Conservation (phyloP, 2,329 filamentous ascomycete species). For the Lachnellula subtilissima region DNA sequence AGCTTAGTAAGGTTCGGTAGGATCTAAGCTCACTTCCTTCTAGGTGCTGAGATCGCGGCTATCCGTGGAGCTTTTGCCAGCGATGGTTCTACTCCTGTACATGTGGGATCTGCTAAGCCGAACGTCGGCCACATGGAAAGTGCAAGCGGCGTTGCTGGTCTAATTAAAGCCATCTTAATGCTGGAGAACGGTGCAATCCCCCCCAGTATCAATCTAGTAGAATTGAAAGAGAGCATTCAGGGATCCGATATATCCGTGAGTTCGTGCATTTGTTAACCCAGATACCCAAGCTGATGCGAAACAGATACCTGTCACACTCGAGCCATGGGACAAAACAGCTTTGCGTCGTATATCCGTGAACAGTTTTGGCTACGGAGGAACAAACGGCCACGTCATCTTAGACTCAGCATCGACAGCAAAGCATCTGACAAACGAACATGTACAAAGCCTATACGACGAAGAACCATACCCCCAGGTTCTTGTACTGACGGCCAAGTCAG, state of each 20-base stretch:
- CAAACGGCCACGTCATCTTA: constrained; percentile 41
- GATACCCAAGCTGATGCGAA: too few species aligned
- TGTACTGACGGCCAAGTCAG: constrained; percentile 1
- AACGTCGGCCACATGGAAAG: constrained; percentile 22
- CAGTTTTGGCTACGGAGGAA: constrained; percentile 41
- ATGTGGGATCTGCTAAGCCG: constrained; percentile 12
- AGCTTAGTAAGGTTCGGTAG: neutral
- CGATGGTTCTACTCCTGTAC: neutral
- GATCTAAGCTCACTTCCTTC: neutral
- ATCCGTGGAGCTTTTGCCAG: neutral
- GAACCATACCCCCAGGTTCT: neutral
- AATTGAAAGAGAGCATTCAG: constrained; percentile 27
- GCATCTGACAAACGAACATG: neutral
- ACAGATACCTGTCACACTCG: neutral
- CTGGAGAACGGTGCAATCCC: constrained; percentile 19
- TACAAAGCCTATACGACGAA: neutral
- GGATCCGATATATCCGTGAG: constrained; percentile 3
- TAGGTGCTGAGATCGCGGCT: neutral
- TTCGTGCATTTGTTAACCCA: too few species aligned
- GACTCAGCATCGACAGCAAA: constrained; percentile 7
- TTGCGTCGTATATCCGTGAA: constrained; percentile 16
- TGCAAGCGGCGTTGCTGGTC: constrained; percentile 13
- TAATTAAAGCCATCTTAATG: constrained; percentile 13
- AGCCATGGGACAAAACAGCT: constrained; percentile 1
- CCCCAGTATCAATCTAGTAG: constrained; percentile 23